Base-by-base conservation (phyloP, 768 basidiomycete species). In the Hydnomerulius pinastri region DNA sequence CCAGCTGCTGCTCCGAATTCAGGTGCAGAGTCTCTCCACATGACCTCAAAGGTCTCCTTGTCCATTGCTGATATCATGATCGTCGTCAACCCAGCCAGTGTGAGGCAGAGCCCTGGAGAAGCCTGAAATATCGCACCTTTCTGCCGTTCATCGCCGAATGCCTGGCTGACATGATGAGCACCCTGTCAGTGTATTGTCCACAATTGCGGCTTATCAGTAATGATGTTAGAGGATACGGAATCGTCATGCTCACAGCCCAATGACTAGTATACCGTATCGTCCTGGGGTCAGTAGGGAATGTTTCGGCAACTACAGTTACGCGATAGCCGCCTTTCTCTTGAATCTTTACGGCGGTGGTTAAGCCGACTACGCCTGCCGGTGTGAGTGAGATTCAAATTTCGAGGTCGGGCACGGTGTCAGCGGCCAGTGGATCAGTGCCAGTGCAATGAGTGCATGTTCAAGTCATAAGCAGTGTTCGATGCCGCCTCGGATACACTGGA, bases 221-320 rank as follows among this genome's bases (percentile, higher is more conserved):
- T n/a, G n/a, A n/a, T n/a, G n/a, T n/a, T n/a, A n/a, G n/a, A n/a
- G n/a, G n/a, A n/a, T n/a, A n/a, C n/a, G n/a, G n/a, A n/a, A n/a
- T n/a, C n/a, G n/a, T n/a, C n/a, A n/a, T 18, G 73, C 85, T 55
- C 55, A 89, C 90, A 30, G 90, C 90, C 90, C 90, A 92, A 28
- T 80, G 80, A 63, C 87, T 89, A 2, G 91, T 89, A 58, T 89
- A 92, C 46, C 77, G 76, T 62, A 86, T 83, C n/a, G 75, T 77
- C 68, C 85, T 85, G 1, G 81, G 77, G 64, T 92, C 91, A 32
- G 75, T 83, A 0, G 90, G 90, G 33, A 91, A 73, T 2, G 76
- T 72, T 44, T 90, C 87, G 0, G 90, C 85, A 10, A 92, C 67
- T 44, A 93, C 75, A 2, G 81, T 82, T 15, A 92, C 89, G 3